Evolutionary conservation across 768 basidiomycete genomes (phyloP).

Genomic region (Filobasidium wieringae): DNA sequence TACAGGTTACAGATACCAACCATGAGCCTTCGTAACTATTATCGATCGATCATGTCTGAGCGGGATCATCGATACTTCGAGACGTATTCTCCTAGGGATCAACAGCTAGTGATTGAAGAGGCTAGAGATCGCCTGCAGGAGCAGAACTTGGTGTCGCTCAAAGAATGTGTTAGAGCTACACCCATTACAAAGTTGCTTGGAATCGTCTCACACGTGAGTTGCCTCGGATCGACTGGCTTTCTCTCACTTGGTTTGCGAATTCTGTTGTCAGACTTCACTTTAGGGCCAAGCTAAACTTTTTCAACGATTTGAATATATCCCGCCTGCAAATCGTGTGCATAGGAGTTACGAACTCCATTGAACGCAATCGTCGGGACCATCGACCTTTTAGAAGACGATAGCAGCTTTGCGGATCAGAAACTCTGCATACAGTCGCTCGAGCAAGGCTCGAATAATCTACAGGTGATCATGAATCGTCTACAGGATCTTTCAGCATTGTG

Average conservation of each 20-base stretch:
- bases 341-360: neutral
- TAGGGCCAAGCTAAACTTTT: no score
- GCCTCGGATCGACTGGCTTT: neutral
- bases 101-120: neutral
- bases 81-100: neutral
- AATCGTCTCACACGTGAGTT: neutral
- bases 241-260: no score
- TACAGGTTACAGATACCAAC: no score
- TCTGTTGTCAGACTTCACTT: no score
- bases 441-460: neutral
- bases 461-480: neutral
- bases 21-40: neutral
- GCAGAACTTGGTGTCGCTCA: neutral
- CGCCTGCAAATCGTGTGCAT: no score
- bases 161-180: neutral
- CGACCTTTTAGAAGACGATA: neutral
- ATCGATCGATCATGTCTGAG: neutral
- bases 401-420: neutral
- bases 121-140: neutral
- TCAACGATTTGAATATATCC: no score
- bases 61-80: neutral
- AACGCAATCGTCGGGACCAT: neutral
- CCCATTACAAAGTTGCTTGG: neutral
- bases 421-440: neutral
- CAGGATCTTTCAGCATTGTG: neutral